Evolutionary conservation across 192 early-diverging fungal genomes (phyloP).

Genomic region (Coemansia sp.): DNA sequence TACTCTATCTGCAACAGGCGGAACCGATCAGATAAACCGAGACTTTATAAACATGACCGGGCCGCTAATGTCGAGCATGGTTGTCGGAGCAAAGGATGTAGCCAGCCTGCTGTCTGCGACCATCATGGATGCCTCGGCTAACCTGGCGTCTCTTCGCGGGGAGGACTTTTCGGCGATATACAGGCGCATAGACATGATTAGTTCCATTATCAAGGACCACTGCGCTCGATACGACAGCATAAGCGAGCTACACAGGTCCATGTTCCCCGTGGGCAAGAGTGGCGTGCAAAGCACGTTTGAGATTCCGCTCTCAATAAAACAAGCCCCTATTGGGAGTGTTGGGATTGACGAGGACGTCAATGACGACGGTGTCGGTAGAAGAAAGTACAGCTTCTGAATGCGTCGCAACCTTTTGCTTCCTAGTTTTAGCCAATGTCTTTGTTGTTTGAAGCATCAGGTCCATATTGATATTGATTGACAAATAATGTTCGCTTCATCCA

Average conservation of each 20-base stretch:
- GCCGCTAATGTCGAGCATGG: slow-evolving; percentile 31
- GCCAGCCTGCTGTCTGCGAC: slow-evolving; percentile 39
- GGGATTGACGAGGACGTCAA: neutral
- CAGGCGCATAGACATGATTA: slow-evolving; percentile 36
- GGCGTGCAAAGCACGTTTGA: slow-evolving; percentile 26
- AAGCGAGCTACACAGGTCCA: slow-evolving; percentile 28
- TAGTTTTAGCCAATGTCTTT: no score
- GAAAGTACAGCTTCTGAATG: no score
- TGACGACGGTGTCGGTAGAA: no score
- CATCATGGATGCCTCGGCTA: slow-evolving; percentile 36
- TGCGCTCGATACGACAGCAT: slow-evolving; percentile 9
- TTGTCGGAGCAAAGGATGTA: slow-evolving; percentile 24
- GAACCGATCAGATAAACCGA: slow-evolving; percentile 32
- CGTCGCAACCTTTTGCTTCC: no score
- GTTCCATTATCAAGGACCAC: slow-evolving; percentile 26
- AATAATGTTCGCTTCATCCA: no score
- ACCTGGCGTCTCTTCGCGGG: slow-evolving; percentile 39
- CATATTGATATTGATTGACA: no score
- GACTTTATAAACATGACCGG: slow-evolving; percentile 45
- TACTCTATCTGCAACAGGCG: slow-evolving; percentile 25
- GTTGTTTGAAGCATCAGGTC: no score
- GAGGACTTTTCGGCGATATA: slow-evolving; percentile 43
- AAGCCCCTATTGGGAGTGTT: no score
- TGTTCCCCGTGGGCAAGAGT: slow-evolving; percentile 37
- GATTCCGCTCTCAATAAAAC: no score